A percentile compares a stretch with the other conserved stretches of the same genome.
phyloP scores from a whole-genome alignment of 768 basidiomycete genomes.

The Lentinula aciculospora region DNA sequence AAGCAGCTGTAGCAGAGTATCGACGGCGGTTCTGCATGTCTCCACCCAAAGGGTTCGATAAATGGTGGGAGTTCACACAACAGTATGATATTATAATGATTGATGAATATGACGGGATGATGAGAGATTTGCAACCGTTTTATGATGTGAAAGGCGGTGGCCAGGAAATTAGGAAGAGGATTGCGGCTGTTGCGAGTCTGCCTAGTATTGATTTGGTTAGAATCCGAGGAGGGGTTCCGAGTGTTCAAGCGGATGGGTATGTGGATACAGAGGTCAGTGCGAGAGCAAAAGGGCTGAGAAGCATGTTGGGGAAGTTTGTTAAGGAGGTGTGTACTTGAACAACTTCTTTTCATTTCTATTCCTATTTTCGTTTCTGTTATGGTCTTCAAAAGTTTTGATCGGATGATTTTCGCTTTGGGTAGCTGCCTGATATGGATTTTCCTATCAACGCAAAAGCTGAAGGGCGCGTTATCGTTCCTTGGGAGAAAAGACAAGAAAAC shows the following conservation, averaged over 20 bases:
- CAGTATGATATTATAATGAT: slow-evolving; percentile 69
- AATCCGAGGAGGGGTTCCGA: background rate
- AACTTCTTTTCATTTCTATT: background rate
- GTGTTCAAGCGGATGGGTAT: slow-evolving; percentile 28
- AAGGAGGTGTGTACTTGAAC: background rate
- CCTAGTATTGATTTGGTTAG: background rate
- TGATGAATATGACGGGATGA: slow-evolving; percentile 86
- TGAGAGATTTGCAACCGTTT: slow-evolving; percentile 79
- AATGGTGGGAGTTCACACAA: slow-evolving; percentile 81
- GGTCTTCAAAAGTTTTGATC: no score
- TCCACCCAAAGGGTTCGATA: slow-evolving; percentile 89
- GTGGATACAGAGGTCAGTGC: slow-evolving; percentile 68
- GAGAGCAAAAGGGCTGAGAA: slow-evolving; percentile 70
- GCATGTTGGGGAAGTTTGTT: slow-evolving; percentile 55
- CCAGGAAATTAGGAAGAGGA: background rate
- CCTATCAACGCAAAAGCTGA: no score
- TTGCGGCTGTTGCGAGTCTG: background rate
- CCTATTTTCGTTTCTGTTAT: background rate
- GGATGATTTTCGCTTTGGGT: no score
- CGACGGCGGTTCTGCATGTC: slow-evolving; percentile 64
- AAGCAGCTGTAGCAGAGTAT: slow-evolving; percentile 80
- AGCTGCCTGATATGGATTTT: no score
- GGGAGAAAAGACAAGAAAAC: no score
- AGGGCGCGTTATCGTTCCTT: no score
- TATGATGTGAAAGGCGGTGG: slow-evolving; percentile 60